Evolutionary conservation across 2,329 filamentous ascomycete species (phyloP), one percentile per base, ranked within the genome.

Genomic region (Exophiala mesophila): DNA sequence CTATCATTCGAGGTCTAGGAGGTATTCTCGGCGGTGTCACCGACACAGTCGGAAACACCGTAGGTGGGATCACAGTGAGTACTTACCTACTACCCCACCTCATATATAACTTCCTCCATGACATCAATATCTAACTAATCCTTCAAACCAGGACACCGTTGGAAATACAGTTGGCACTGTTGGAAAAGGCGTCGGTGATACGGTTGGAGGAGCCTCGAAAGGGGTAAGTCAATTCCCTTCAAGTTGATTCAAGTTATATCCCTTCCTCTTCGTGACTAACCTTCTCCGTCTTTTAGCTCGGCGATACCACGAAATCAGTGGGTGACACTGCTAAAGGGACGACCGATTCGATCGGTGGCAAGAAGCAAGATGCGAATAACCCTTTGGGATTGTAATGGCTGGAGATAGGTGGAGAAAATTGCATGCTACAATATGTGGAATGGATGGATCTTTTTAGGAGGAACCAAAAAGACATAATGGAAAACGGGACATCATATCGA

Each of bases 121-220:
- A 21, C 9, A 18, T n/a, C 42, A 54, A 34, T 57, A 54, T 4
- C 48, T 37, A 7, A 32, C 29, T 17, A 15, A 13, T 6, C 10
- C 10, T 13, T 9, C 10, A 26, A 16, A 7, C 3, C 10, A 50
- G 47, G 48, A 51, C 18, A 51, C 48, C 18, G 45, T 60, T 10
- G 55, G 58, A 10, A 57, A 59, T 39, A 63, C 62, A 16, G 54
- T 60, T 13, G 56, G 56, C 1, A 57, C 55, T 7, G 54, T 59
- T 2, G 58, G 55, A 3, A 50, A 63, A 35, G 55, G 54, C 2
- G 47, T 59, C 6, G 47, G 60, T 2, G 50, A 55, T 28, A 59
- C 50, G n/a, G 52, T 53, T 13, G 49, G 53, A 12, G 52, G 51
- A 9, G 49, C 52, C 2, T 48, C 45, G 15, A 33, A 48, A 37